Percentiles rank a stretch among this genome's conserved stretches.
Evolutionary conservation across 2,329 filamentous ascomycete species (phyloP).

Genomic region (Nannizziopsis arthrosporioides): DNA sequence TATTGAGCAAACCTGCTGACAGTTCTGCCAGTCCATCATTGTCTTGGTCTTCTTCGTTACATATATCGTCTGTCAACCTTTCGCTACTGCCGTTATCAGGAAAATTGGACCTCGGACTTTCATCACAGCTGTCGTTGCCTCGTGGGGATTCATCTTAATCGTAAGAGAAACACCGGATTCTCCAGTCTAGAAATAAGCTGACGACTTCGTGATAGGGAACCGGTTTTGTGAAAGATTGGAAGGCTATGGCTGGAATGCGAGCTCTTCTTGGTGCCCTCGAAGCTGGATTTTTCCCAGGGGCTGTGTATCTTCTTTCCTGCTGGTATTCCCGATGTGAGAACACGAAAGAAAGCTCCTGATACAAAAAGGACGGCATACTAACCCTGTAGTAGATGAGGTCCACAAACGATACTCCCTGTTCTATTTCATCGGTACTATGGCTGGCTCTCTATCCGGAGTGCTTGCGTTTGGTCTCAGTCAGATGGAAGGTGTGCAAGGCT

Average conservation of each 20-base stretch:
- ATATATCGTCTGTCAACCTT: constrained; percentile 60
- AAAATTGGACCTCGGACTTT: constrained; percentile 43
- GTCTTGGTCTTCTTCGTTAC: constrained; percentile 64
- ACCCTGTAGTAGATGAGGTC: constrained; percentile 21
- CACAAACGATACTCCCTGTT: constrained; percentile 36
- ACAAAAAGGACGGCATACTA: not conserved
- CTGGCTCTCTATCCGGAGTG: constrained; percentile 40
- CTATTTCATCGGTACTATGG: constrained; percentile 40
- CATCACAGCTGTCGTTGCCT: constrained; percentile 16
- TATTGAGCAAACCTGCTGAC: not conserved
- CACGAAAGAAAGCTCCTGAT: not conserved
- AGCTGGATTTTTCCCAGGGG: constrained; percentile 56
- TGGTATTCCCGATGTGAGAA: constrained; percentile 49
- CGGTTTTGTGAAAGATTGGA: constrained; percentile 22
- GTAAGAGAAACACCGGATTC: constrained; percentile 5
- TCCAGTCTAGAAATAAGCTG: not conserved
- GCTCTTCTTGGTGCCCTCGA: constrained; percentile 52
- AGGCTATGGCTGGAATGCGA: constrained; percentile 19
- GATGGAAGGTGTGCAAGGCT: constrained; percentile 33
- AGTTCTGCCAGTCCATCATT: constrained; percentile 42
- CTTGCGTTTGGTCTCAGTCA: constrained; percentile 34
- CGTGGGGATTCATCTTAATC: constrained; percentile 20
- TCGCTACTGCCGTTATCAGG: constrained; percentile 56
- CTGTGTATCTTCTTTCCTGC: constrained; percentile 59
- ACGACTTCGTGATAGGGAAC: constrained; percentile 13